Evolutionary conservation across 2,329 filamentous ascomycete genomes (phyloP).

Genomic region (Graphiopsis chlorocephala): DNA sequence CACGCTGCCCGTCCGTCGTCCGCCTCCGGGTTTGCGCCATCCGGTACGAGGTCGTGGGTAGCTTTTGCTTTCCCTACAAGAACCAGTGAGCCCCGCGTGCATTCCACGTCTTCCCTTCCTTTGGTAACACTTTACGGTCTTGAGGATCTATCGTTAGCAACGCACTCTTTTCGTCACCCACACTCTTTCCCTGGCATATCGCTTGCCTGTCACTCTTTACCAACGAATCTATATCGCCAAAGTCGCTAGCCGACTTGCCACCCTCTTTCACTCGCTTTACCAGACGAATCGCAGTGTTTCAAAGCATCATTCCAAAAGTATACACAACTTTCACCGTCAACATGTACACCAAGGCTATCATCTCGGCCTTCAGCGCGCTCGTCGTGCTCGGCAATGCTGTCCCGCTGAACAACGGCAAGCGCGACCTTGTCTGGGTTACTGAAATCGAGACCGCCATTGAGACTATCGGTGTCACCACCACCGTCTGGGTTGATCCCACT

Average conservation of each 20-base stretch:
- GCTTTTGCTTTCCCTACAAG: conserved; percentile 7
- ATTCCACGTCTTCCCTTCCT: conserved; percentile 11
- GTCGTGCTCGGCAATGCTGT: conserved; percentile 30
- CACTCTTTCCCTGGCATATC: conserved; percentile 13
- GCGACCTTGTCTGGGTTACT: conserved; percentile 50
- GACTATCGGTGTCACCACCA: conserved; percentile 49
- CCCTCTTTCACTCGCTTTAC: conserved; percentile 1
- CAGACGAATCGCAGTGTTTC: conserved; percentile 13
- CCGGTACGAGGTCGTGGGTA: not conserved
- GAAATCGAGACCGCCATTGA: conserved; percentile 47
- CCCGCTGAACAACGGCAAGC: conserved; percentile 35
- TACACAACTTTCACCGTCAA: conserved; percentile 12
- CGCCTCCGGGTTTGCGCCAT: conserved; percentile 6
- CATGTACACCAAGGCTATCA: conserved; percentile 33
- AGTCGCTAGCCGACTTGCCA: conserved; percentile 16
- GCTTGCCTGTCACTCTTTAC: conserved; percentile 15
- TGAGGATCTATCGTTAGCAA: conserved; percentile 15
- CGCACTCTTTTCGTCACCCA: conserved; percentile 16
- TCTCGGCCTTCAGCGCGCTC: conserved; percentile 31
- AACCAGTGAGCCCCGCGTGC: conserved; percentile 10
- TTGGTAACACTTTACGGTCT: conserved; percentile 17
- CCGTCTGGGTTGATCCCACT: conserved; percentile 45
- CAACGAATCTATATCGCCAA: conserved; percentile 5
- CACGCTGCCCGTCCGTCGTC: not conserved
- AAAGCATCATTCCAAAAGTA: conserved; percentile 1